phyloP scores from a whole-genome alignment of 768 basidiomycete genomes.

The Phlebiopsis gigantea region DNA sequence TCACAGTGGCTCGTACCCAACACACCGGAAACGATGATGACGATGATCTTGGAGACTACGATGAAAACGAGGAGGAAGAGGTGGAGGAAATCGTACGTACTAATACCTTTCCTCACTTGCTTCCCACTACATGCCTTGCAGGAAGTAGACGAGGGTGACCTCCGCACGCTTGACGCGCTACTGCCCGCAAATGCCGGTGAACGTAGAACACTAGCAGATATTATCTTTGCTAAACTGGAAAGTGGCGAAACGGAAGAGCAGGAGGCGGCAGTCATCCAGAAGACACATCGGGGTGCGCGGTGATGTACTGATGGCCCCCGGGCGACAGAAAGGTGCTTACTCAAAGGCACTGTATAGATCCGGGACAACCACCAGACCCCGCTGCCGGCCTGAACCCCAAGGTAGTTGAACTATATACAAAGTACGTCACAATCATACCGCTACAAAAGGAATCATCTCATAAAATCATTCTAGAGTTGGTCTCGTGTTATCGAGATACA shows the following conservation, averaged over 20 bases:
- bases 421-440: slow-evolving; percentile 45
- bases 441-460: background rate
- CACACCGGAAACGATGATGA: slow-evolving; percentile 25
- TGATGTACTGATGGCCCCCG: background rate
- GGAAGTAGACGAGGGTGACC: slow-evolving; percentile 90
- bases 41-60: slow-evolving; percentile 24
- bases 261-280: slow-evolving; percentile 51
- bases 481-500: slow-evolving; percentile 78
- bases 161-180: slow-evolving; percentile 78
- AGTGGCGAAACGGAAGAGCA: slow-evolving; percentile 41
- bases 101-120: background rate
- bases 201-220: slow-evolving; percentile 85
- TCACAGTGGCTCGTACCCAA: slow-evolving; percentile 29
- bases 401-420: slow-evolving; percentile 89
- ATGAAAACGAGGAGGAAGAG: slow-evolving; percentile 51
- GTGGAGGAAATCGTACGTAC: slow-evolving; percentile 45
- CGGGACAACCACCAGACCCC: slow-evolving; percentile 54
- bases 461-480: slow-evolving; percentile 57
- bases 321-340: background rate
- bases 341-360: slow-evolving; percentile 33
- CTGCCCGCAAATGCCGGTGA: slow-evolving; percentile 72
- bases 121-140: slow-evolving; percentile 23
- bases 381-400: slow-evolving; percentile 86
- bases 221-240: slow-evolving; percentile 94
- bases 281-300: slow-evolving; percentile 47